These are phyloP conservation scores for Paraleonurus japonicus DNA, from an alignment of 257 asterid genomes.

Conservation along the genomic window DNA sequence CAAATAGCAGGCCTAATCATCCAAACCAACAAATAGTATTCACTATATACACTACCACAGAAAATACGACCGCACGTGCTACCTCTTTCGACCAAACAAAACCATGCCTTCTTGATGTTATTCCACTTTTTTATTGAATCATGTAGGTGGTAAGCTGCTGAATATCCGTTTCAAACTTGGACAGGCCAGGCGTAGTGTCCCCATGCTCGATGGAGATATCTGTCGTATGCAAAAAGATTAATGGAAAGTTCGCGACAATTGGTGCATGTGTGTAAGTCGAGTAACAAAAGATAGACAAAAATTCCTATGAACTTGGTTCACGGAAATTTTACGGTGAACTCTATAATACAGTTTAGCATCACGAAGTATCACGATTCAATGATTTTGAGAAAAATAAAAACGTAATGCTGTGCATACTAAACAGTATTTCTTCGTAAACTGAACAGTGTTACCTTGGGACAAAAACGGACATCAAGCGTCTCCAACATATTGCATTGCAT, in stretches of 20 bases:
- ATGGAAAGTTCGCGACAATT: background rate
- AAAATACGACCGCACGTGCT: background rate
- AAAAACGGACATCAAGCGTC: constrained; percentile 96
- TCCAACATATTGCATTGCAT: constrained; percentile 70
- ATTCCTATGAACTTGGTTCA: background rate
- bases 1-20: background rate
- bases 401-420: no score
- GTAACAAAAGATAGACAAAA: background rate
- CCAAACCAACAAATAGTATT: constrained; percentile 16
- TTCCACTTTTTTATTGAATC: constrained; percentile 7
- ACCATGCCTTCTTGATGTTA: background rate
- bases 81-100: background rate
- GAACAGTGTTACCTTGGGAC: constrained; percentile 63
- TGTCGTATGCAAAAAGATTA: constrained; percentile 27
- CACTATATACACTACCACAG: constrained; percentile 16
- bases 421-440: background rate
- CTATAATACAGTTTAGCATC: background rate
- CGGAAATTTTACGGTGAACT: no score
- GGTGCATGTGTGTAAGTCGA: background rate
- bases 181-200: constrained; percentile 60
- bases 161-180: constrained; percentile 89
- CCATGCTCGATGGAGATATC: constrained; percentile 75
- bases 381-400: no score
- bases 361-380: no score
- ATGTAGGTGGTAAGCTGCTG: constrained; percentile 64